These are phyloP conservation scores for Monosporascus sp. DNA, from an alignment of 2,329 filamentous ascomycete species.

Conservation along the genomic window DNA sequence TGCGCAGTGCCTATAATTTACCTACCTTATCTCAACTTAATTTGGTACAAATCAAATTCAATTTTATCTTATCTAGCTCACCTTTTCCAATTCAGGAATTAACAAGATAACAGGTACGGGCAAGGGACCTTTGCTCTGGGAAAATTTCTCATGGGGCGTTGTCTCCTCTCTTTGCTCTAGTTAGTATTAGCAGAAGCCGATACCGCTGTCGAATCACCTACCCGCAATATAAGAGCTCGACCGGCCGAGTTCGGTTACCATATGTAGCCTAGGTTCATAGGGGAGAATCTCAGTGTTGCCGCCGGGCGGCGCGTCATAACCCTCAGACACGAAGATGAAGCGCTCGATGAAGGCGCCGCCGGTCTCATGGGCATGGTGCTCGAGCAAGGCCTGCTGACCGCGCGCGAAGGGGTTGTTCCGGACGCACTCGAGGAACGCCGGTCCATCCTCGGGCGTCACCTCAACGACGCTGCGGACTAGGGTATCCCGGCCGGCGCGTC, in stretches of 20 bases:
- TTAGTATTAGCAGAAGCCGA: too few species aligned
- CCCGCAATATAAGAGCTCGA: too few species aligned
- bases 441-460: not conserved
- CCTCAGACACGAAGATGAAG: constrained; percentile 7
- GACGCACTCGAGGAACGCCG: not conserved
- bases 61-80: too few species aligned
- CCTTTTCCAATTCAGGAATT: too few species aligned
- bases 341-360: constrained; percentile 7
- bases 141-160: too few species aligned
- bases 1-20: too few species aligned
- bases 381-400: constrained; percentile 2
- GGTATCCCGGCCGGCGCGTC: not conserved
- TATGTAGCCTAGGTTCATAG: not conserved
- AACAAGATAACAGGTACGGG: too few species aligned
- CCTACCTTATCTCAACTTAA: too few species aligned
- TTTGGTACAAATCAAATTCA: too few species aligned
- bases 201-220: too few species aligned
- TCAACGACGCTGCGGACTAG: not conserved
- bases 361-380: constrained; percentile 1
- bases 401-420: constrained; percentile 6
- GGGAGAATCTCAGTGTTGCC: not conserved
- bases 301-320: not conserved
- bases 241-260: not conserved
- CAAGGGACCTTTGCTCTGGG: too few species aligned
- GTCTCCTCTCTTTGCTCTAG: too few species aligned